phyloP scores from a whole-genome alignment of 345 rosid genomes.

The Sonneratia alba region DNA sequence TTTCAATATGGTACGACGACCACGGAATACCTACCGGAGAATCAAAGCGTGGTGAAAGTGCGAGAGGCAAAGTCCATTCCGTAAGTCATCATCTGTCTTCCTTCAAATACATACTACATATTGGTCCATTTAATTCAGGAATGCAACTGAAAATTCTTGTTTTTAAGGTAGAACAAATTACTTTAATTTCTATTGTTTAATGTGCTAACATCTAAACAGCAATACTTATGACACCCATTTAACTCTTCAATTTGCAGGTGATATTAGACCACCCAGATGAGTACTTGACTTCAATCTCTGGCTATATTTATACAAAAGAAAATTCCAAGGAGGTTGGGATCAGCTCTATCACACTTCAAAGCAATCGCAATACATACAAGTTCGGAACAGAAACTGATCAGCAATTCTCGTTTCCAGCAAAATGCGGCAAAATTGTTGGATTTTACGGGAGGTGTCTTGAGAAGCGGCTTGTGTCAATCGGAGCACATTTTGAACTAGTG shows the following conservation, averaged over 20 bases:
- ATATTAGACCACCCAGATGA: not conserved
- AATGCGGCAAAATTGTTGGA: slow-evolving; percentile 3
- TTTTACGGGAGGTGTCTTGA: slow-evolving; percentile 1
- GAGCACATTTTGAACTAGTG: not conserved
- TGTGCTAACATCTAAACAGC: no score
- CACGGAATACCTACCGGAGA: not conserved
- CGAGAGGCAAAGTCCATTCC: not conserved
- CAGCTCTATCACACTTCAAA: not conserved
- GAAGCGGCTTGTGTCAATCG: not conserved
- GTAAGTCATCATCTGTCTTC: not conserved
- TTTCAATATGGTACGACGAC: not conserved
- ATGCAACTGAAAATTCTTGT: no score
- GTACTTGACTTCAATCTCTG: not conserved
- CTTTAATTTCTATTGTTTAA: no score
- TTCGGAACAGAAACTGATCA: not conserved
- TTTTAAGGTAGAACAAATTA: no score
- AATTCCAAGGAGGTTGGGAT: not conserved
- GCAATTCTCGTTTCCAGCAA: not conserved
- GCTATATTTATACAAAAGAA: not conserved
- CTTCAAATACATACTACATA: no score
- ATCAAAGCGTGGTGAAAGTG: no score
- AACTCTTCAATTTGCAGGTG: not conserved
- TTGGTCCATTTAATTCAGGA: not conserved
- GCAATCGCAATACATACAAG: not conserved
- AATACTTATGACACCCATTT: not conserved